Evolutionary conservation across 2,329 filamentous ascomycete genomes (phyloP), one percentile per base, ranked within the genome.

Genomic region (Metarhizium guizhouense): DNA sequence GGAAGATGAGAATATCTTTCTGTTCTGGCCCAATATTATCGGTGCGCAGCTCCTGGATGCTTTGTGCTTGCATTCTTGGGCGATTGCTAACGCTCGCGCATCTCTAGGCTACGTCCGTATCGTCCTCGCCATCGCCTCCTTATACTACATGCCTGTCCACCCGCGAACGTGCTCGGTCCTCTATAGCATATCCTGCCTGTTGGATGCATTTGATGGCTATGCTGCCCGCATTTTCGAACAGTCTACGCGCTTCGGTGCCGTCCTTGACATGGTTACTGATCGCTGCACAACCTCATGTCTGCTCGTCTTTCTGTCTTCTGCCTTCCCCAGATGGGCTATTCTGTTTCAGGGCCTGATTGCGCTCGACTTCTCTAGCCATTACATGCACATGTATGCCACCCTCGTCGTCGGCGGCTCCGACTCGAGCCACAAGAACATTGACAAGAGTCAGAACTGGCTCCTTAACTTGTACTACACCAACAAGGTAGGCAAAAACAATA

Each of bases 141-240:
- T 99, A 62, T 96, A 97, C 77, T 99, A 96, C 78, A 99, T 99
- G 94, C 93, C 94, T 53, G 83, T 97, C 54, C 94, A 99, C 72
- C 93, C 93, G n/a, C 87, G 93, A 65, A 96, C 92, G 42, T 97
- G 93, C 76, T 92, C 89, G 57, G 72, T 92, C 52, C 83, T 95
- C 54, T 99, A 99, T 79, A 93, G 86, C 69, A 76, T 99, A 57
- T 97, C 93, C 30, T 97, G 94, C 71, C 82, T 97, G 48, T 87
- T 99, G 61, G 94, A 99, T 70, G 94, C 93, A 49, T 82, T 97
- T 60, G 94, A 99, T 69, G 94, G 94, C 64, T 87, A 92, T 65
- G 92, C 92, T n/a, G 94, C 94, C 56, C 65, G 74, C 34, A 57
- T 66, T 86, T 93, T 82, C 70, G 84, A 95, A 66, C 94, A 99